Evolutionary conservation across 345 rosid genomes (phyloP), one percentile per base, ranked within the genome.

Genomic region (Barbarea vulgaris): DNA sequence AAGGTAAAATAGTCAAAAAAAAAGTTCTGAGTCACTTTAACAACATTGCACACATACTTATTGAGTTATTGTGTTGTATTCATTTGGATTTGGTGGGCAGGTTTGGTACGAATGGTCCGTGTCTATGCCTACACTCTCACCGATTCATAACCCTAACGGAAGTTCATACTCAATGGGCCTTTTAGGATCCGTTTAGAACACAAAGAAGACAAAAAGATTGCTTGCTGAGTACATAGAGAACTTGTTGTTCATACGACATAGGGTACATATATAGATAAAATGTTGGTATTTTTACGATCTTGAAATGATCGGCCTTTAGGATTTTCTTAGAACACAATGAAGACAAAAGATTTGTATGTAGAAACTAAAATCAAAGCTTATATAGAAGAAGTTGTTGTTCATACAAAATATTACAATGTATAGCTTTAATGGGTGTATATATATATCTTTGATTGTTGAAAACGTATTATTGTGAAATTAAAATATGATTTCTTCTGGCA

Each of bases 21-120:
- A 5, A 2, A n/a, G n/a, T n/a, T n/a, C n/a, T 9, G 42, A 73
- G 25, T 72, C 11, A 14, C 3, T 3, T n/a, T 9, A 17, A 41
- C 47, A 63, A 41, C 37, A 28, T 56, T 39, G 28, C 21, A 59
- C 14, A 34, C 21, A 55, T 6, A 28, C 37, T n/a, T n/a, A n/a
- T n/a, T n/a, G n/a, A n/a, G n/a, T n/a, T 69, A 39, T 4, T 19
- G 33, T 44, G 15, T 44, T 64, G 48, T 15, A 4, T 46, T 27
- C 10, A 58, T n/a, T 59, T 27, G 28, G 28, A 6, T 31, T 42
- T 57, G 42, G 63, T 31, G 7, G 51, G 5, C 76, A 93, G 96
- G 97, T 88, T 69, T 93, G 91, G 97, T 89, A 93, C 27, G 94
- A 93, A 72, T 91, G 98, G 94, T 87, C 87, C 28, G 87, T 87